Evolutionary conservation across 257 asterid species (phyloP).

Genomic region (Galeopsis tetrahit): DNA sequence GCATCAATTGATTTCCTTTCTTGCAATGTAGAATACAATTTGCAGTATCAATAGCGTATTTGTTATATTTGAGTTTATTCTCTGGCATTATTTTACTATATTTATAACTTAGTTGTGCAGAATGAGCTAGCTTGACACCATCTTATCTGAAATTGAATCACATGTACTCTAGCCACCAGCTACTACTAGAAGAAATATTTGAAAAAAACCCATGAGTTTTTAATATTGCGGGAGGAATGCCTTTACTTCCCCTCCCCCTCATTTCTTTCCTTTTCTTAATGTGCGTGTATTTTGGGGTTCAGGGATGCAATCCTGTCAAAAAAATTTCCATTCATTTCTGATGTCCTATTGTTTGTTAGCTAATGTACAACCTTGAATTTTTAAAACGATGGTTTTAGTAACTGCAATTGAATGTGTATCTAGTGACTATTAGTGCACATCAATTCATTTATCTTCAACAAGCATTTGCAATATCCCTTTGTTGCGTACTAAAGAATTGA

Average conservation of each 20-base stretch:
- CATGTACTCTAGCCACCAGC: neutral
- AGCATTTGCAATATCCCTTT: conserved; percentile 31
- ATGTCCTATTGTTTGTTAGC: neutral
- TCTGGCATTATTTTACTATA: too few relatives aligned
- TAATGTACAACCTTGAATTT: conserved; percentile 3
- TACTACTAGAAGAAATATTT: conserved; percentile 2
- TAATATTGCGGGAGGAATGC: neutral
- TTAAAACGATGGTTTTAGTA: neutral
- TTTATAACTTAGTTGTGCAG: too few relatives aligned
- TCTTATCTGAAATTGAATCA: neutral
- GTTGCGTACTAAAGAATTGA: conserved; percentile 24
- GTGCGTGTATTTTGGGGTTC: neutral
- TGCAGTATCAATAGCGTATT: too few relatives aligned
- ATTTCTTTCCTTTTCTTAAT: neutral
- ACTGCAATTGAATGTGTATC: neutral
- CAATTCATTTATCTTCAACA: conserved; percentile 11
- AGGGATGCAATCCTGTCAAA: neutral
- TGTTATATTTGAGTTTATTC: too few relatives aligned
- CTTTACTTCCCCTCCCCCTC: neutral
- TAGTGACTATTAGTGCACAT: neutral
- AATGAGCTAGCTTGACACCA: neutral
- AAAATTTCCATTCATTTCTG: neutral
- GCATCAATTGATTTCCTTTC: too few relatives aligned
- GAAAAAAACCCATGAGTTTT: neutral
- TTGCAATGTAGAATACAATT: too few relatives aligned